Base-by-base conservation (phyloP, 2,329 filamentous ascomycete genomes). In the Cryphonectria radicalis region DNA sequence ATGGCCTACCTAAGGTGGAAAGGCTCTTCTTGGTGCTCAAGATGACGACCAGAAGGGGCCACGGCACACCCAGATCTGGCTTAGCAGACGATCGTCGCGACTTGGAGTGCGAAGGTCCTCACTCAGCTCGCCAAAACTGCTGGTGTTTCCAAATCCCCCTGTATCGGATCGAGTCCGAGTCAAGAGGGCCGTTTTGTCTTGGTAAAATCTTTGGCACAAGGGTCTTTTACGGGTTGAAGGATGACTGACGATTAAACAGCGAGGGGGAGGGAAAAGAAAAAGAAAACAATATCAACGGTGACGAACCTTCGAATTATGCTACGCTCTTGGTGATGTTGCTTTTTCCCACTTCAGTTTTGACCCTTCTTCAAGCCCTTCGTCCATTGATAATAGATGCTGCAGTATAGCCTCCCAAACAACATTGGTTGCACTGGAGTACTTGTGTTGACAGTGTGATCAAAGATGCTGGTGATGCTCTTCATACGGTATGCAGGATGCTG, bases 111-210 rank as follows among this genome's bases (percentile, higher is more conserved):
- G 28, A 35, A 4, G n/a, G 55, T 17, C 13, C 5, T 59, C 25
- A 35, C 5, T 59, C 25, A 35, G 2, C 55, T 32, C 25, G 55
- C 46, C 55, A 59, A 59, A 35, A 32, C 55, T 59, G 55, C 55
- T 59, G 55, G 25, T 59, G 55, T 59, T 32, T 59, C 55, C 28
- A 28, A 59, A 14, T 32, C 25, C 55, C 25, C 25, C 53, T 32
- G 55, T 59, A 59, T 32, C 55, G 55, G 22, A 59, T 32, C 55
- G 55, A 59, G 53, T 32, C 46, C 53, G 53, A 59, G 55, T 59
- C 25, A 59, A 22, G n/a, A 28, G 25, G 28, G 28, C 55, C 55
- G 55, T 59, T 59, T 59, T 59, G 25, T 59, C 25, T 32, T 32
- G 53, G 14, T 32, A 4, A 4, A 40, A 40, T 19, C 19, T 22